phyloP scores from a whole-genome alignment of 2,329 filamentous ascomycete genomes.

The Mycosphaerelloides madeirae region DNA sequence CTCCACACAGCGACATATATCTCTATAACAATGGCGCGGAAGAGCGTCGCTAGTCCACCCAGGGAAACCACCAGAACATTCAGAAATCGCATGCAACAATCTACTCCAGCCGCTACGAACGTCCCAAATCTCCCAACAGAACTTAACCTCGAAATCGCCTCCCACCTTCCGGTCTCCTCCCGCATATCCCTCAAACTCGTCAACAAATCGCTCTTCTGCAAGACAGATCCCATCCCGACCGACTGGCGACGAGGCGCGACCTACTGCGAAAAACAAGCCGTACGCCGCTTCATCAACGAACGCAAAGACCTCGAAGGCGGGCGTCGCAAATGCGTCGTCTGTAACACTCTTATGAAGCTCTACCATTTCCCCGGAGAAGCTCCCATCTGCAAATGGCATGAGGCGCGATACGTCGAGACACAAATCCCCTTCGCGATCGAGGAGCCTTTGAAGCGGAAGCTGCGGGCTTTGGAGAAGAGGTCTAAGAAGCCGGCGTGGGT shows the following conservation, averaged over 20 bases:
- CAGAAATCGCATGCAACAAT: no score
- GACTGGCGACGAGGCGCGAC: conserved; percentile 17
- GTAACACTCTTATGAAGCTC: conserved; percentile 13
- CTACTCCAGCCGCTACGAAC: background rate
- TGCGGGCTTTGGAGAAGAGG: conserved; percentile 9
- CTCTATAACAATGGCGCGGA: no score
- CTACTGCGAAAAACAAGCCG: conserved; percentile 24
- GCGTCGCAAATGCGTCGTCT: conserved; percentile 24
- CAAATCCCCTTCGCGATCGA: conserved; percentile 15
- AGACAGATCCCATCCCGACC: conserved; percentile 12
- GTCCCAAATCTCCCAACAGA: conserved; percentile 35
- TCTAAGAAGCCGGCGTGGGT: conserved; percentile 14
- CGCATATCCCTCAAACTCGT: conserved; percentile 38
- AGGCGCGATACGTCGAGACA: conserved; percentile 20
- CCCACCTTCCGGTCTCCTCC: conserved; percentile 34
- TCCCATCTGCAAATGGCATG: conserved; percentile 22
- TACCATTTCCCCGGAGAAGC: conserved; percentile 14
- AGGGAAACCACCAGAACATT: no score
- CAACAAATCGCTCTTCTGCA: conserved; percentile 28
- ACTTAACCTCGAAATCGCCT: conserved; percentile 30
- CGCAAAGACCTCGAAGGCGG: conserved; percentile 15
- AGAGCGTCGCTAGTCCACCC: no score
- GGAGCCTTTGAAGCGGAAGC: conserved; percentile 11
- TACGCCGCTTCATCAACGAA: conserved; percentile 22
- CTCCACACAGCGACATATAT: no score